Evolutionary conservation across 108 stramenopile genomes (phyloP), one percentile per base, ranked within the genome.

Genomic region (Nitzschia inconspicua): DNA sequence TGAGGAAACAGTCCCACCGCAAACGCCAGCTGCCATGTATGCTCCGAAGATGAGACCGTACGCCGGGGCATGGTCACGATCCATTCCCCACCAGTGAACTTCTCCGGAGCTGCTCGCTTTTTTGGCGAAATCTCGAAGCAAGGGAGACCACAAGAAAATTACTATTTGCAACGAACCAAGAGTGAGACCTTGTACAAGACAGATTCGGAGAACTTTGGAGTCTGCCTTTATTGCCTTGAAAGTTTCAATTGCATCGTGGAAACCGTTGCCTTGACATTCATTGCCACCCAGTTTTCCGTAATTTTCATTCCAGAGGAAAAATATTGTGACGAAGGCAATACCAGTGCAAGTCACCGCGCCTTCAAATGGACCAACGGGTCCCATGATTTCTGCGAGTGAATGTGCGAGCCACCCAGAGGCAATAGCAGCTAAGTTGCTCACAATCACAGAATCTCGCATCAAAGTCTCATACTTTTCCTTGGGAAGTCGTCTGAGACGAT

Each of bases 281-380:
- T 16, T 32, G 1, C 37, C 57, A 4, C 9, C 7, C 3, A 42
- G 20, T 27, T 8, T 36, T 2, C 88, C 92, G 55, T 89, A 87
- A 61, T 94, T 94, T 54, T 94, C 92, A 28, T 42, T 51, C 89
- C 89, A 94, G 26, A 63, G 11, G 22, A 50, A 26, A 3, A 31
- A 35, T 0, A 88, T 60, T 0, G 80, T 57, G 18, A 73, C 31
- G 8, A 85, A 35, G 7, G 77, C 85, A 32, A 83, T 23, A 0
- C 60, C 40, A 14, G 86, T 87, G 23, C 84, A 75, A 16, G 53
- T 60, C 3, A 89, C 78, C 30, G 91, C 86, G 25, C 77, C 77
- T 52, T 86, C 51, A 40, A 93, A 93, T 6, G 91, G 91, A 11
- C 88, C 88, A 10, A 83, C 82, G 39, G 80, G 67, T 13, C 91